A percentile compares a stretch with the other conserved stretches of the same genome.
Conservation (phyloP, 1,139 yeast genomes). For the Blastobotrys aristatus region DNA sequence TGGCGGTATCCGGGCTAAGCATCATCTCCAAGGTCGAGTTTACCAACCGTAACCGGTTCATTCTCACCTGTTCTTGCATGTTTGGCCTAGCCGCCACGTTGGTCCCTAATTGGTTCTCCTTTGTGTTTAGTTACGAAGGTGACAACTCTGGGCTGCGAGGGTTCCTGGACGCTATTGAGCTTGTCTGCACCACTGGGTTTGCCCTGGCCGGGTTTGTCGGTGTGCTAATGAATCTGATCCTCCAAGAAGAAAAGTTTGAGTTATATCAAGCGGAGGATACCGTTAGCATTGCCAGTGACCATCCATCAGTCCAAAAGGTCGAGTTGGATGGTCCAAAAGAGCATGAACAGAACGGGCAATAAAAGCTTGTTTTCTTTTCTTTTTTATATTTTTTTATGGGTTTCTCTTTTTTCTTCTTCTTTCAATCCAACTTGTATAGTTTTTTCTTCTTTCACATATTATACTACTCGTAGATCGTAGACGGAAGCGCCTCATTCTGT, state of each 20-base stretch:
- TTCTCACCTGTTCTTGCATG: conserved; percentile 67
- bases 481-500: too few species aligned
- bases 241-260: conserved; percentile 70
- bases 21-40: conserved; percentile 67
- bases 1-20: conserved; percentile 82
- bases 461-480: too few species aligned
- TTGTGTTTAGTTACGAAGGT: conserved; percentile 67
- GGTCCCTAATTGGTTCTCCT: conserved; percentile 69
- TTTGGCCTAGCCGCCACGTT: conserved; percentile 78
- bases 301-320: background rate
- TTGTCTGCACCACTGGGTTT: conserved; percentile 84
- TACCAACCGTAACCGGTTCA: conserved; percentile 83
- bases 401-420: too few species aligned
- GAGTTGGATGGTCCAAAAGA: background rate
- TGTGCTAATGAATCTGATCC: conserved; percentile 63
- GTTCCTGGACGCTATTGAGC: conserved; percentile 69
- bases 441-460: too few species aligned
- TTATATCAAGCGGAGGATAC: conserved; percentile 13
- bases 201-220: conserved; percentile 80
- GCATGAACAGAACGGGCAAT: too few species aligned
- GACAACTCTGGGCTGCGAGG: conserved; percentile 43
- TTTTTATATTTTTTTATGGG: too few species aligned
- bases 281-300: background rate
- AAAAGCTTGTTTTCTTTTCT: too few species aligned
- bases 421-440: too few species aligned